Evolutionary conservation across 2,329 filamentous ascomycete species (phyloP), one percentile per base, ranked within the genome.

Genomic region (Beauveria caledonica): DNA sequence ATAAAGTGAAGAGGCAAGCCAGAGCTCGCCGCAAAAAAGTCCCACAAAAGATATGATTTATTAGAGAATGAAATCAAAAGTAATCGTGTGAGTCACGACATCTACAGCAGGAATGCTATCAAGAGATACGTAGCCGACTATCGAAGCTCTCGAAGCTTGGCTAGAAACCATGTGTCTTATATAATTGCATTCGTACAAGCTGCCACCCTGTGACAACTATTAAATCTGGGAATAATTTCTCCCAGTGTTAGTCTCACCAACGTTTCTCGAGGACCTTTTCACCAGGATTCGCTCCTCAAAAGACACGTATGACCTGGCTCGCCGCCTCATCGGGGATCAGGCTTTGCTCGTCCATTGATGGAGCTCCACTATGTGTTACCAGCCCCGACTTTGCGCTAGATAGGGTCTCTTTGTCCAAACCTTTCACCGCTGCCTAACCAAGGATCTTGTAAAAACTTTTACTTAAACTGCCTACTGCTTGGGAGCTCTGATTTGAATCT

Each of bases 331-430:
- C 1, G 19, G 27, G 5, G 10, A 54, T 27, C 23, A 9, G 36
- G 5, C 19, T 25, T 25, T 42, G 21, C 27, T 27, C 21, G 19
- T 23, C 11, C 17, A 13, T 52, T 39, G 13, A 52, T 42, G 51
- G 36, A 54, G 25, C 53, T 56, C 53, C 42, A 46, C 53, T 46
- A 27, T 42, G 40, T 19, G 19, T 36, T 21, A 21, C 19, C 33
- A 50, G 25, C 40, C n/a, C 50, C 15, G n/a, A 54, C 51, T 46
- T 36, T 36, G 53, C 53, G 53, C 53, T 56, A 56, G 42, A 56
- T 46, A 19, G 5, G 27, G 9, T 36, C 17, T 10, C 13, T 36
- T 17, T 25, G 15, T 23, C 6, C 49, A 39, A 33, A 51, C 49
- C 5, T 39, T 39, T 17, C 51, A 44, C 29, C 21, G 21, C 29